phyloP scores from a whole-genome alignment of 305 asterid species.

The Fraxinus albicans region DNA sequence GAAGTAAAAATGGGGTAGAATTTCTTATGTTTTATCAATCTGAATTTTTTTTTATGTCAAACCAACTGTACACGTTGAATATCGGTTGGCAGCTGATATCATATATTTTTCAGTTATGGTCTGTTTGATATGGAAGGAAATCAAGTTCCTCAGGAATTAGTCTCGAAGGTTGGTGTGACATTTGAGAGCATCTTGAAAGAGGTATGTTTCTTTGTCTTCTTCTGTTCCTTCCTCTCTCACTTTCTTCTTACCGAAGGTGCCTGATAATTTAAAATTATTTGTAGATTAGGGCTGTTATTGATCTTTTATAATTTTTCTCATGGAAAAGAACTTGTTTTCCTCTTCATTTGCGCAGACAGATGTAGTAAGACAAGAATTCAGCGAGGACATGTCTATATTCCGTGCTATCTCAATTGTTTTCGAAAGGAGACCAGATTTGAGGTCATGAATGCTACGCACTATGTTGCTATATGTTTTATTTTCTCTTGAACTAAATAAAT shows the following conservation, averaged over 20 bases:
- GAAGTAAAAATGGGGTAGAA: neutral
- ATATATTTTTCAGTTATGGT: constrained; percentile 57
- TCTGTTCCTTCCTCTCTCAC: neutral
- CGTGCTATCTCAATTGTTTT: constrained; percentile 74
- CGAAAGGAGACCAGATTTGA: constrained; percentile 77
- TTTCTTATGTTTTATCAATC: neutral
- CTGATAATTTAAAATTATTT: neutral
- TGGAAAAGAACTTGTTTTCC: neutral
- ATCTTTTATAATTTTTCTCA: neutral
- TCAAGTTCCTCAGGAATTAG: constrained; percentile 85
- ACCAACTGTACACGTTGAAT: neutral
- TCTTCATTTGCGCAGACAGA: constrained; percentile 53
- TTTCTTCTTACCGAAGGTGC: neutral
- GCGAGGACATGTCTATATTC: constrained; percentile 73
- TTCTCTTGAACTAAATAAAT: neutral
- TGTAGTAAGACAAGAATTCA: constrained; percentile 59
- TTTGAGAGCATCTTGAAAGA: constrained; percentile 82
- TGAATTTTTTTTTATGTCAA: neutral
- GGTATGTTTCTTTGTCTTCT: constrained; percentile 31
- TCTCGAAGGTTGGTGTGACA: constrained; percentile 68
- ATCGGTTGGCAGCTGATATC: neutral
- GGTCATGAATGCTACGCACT: constrained; percentile 36
- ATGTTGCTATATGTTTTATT: neutral
- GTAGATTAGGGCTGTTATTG: neutral
- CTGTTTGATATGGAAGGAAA: constrained; percentile 83